Percentiles rank a stretch among this genome's conserved stretches.
Conservation (phyloP, 2,329 filamentous ascomycete species). For the Microcyclospora tardicrescens region DNA sequence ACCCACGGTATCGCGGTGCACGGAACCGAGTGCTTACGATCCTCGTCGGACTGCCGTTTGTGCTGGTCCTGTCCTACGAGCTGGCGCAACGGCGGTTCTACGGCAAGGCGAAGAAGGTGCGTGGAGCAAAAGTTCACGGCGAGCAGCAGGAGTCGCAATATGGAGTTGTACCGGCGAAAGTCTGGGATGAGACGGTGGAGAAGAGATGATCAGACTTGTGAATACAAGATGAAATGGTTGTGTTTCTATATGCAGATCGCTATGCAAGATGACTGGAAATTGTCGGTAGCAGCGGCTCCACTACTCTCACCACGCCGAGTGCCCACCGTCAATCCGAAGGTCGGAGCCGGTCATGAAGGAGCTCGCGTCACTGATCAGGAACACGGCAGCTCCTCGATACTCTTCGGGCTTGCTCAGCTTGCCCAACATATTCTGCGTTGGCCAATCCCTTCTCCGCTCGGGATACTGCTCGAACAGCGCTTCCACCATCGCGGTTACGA, state of each 20-base stretch:
- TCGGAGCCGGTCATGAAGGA: constrained; percentile 45
- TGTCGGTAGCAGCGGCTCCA: neutral
- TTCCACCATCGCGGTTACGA: constrained; percentile 72
- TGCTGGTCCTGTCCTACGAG: constrained; percentile 16
- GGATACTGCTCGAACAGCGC: constrained; percentile 64
- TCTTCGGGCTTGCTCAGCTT: constrained; percentile 25
- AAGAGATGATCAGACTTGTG: constrained; percentile 2
- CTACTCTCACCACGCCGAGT: constrained; percentile 37
- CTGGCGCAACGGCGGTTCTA: constrained; percentile 16
- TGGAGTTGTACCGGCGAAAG: neutral
- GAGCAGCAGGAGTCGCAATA: too few relatives aligned
- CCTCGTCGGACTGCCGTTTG: constrained; percentile 16
- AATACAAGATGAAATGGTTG: neutral
- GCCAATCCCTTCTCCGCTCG: constrained; percentile 55
- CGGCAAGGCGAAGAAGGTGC: constrained; percentile 16
- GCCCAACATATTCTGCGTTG: constrained; percentile 71
- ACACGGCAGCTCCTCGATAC: constrained; percentile 27
- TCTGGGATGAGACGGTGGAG: constrained; percentile 1
- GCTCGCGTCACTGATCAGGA: constrained; percentile 30
- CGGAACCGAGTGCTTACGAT: constrained; percentile 12
- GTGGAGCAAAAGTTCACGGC: too few relatives aligned
- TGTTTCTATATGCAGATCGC: neutral
- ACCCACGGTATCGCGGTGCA: constrained; percentile 15
- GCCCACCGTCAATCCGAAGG: constrained; percentile 42
- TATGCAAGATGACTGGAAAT: neutral